phyloP scores from a whole-genome alignment of 1,284 basidiomycete genomes.

The Moesziomyces aphidis region DNA sequence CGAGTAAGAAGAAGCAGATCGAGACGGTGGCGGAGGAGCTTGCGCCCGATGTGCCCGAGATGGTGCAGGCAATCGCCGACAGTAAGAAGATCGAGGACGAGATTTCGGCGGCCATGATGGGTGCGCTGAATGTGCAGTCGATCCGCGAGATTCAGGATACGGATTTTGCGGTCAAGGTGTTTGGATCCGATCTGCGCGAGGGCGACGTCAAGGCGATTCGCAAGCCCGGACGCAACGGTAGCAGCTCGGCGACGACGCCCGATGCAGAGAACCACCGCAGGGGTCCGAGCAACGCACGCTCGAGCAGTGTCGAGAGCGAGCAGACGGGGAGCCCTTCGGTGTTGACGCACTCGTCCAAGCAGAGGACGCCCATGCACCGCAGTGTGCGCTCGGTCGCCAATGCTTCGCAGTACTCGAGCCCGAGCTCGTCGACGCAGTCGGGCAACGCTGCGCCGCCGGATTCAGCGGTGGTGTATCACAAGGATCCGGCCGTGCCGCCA shows the following conservation, averaged over 20 bases:
- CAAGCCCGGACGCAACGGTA: constrained; percentile 3
- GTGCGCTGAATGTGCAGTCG: constrained; percentile 30
- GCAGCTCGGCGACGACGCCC: constrained; percentile 19
- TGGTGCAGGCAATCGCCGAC: constrained; percentile 44
- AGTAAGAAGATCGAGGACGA: constrained; percentile 41
- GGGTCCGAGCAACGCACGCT: not conserved
- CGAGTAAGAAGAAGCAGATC: constrained; percentile 35
- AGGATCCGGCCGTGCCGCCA: not conserved
- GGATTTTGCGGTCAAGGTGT: constrained; percentile 38
- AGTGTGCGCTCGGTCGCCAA: constrained; percentile 1
- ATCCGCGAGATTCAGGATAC: constrained; percentile 35
- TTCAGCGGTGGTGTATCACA: not conserved
- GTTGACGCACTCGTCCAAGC: constrained; percentile 1
- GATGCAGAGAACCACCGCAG: constrained; percentile 10
- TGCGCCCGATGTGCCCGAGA: constrained; percentile 31
- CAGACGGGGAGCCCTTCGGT: constrained; percentile 3
- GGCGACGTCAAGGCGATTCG: constrained; percentile 26
- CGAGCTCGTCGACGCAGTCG: constrained; percentile 13
- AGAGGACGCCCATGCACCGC: constrained; percentile 3
- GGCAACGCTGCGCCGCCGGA: constrained; percentile 3
- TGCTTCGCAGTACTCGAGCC: constrained; percentile 10
- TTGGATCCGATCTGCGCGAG: constrained; percentile 35
- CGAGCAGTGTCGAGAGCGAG: constrained; percentile 11
- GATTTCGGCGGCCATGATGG: constrained; percentile 38
- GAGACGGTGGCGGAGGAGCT: constrained; percentile 29